Evolutionary conservation across 805 yeast genomes (phyloP).

Genomic region (Pichia nanzhaoensis): DNA sequence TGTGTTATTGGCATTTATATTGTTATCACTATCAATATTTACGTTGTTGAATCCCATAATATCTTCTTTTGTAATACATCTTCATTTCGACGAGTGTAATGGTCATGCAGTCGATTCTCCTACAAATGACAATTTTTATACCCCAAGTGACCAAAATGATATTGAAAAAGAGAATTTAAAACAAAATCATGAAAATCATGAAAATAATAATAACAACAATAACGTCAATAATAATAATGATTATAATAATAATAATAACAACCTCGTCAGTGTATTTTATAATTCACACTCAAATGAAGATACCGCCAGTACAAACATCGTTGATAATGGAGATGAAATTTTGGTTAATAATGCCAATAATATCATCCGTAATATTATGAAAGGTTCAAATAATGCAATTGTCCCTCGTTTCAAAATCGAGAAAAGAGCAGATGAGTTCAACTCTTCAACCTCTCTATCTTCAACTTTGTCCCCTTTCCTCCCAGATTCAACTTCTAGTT

Average conservation of each 20-base stretch:
- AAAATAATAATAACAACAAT: no score
- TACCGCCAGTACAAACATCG: no score
- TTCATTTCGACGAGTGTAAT: no score
- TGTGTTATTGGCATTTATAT: neutral
- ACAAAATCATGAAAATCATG: no score
- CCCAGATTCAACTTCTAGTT: neutral
- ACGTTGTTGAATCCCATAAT: neutral
- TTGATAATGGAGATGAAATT: neutral
- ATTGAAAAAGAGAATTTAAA: no score
- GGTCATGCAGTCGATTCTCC: no score
- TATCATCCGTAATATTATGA: slow-evolving; percentile 21
- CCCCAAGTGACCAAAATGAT: no score
- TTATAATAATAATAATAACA: no score
- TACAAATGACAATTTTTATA: no score
- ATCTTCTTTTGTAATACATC: neutral
- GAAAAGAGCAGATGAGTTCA: slow-evolving; percentile 17
- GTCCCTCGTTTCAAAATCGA: slow-evolving; percentile 24
- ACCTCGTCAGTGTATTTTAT: no score
- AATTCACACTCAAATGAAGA: neutral
- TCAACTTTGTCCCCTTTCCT: slow-evolving; percentile 4
- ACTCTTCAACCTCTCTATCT: slow-evolving; percentile 12
- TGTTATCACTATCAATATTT: neutral
- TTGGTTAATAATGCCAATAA: slow-evolving; percentile 12
- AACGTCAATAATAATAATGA: no score
- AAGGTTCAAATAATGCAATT: slow-evolving; percentile 22